Percentiles rank a stretch among this genome's conserved stretches.
Conservation (phyloP, 192 early-diverging fungal genomes). For the Chytriomyces confervae region DNA sequence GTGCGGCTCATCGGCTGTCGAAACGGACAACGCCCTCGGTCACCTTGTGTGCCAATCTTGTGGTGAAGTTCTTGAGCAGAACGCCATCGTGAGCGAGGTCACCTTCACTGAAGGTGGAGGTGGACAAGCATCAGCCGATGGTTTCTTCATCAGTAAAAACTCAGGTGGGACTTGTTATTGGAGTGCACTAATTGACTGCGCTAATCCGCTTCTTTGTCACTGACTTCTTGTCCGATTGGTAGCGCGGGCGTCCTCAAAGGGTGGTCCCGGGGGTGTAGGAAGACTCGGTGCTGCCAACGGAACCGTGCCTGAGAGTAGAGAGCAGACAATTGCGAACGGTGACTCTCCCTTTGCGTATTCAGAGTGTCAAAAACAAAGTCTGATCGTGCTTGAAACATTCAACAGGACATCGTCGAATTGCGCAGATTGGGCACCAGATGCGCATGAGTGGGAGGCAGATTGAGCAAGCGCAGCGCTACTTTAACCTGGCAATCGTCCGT, state of each 20-base stretch:
- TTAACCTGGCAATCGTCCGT: conserved; percentile 75
- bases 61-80: conserved; percentile 86
- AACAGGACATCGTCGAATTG: conserved; percentile 73
- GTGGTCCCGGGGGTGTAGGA: conserved; percentile 29
- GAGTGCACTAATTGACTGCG: not conserved
- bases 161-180: not conserved
- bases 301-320: conserved; percentile 37
- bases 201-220: not conserved
- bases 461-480: conserved; percentile 84
- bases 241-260: conserved; percentile 32
- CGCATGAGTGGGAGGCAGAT: conserved; percentile 74
- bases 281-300: conserved; percentile 15
- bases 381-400: conserved; percentile 1
- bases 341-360: not conserved
- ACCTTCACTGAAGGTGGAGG: conserved; percentile 84
- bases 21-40: conserved; percentile 6
- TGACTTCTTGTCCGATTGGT: not conserved
- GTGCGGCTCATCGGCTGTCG: conserved; percentile 13
- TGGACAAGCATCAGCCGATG: conserved; percentile 76
- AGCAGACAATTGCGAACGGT: conserved; percentile 55
- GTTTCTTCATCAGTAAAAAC: conserved; percentile 42
- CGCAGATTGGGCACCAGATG: conserved; percentile 72
- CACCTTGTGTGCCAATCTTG: conserved; percentile 15
- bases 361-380: not conserved
- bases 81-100: conserved; percentile 90